Evolutionary conservation across 2,329 filamentous ascomycete species (phyloP), one percentile per base, ranked within the genome.

Genomic region (Colletotrichum acutatum): DNA sequence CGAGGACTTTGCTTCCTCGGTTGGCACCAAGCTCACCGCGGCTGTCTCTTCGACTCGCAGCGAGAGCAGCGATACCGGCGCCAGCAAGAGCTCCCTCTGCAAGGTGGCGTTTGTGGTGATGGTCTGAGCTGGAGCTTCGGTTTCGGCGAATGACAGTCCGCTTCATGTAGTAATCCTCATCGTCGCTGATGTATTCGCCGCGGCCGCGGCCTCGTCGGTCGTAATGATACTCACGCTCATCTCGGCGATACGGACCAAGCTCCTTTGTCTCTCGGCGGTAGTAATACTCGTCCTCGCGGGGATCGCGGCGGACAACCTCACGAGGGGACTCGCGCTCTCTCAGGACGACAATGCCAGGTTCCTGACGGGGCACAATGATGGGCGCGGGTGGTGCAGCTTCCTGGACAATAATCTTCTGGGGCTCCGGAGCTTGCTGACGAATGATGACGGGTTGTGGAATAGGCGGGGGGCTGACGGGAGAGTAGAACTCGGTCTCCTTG

Each of bases 1-100:
- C 88, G 19, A 90, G 77, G 37, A 91, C 88, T 77, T 91, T 91
- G 67, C 88, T 86, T 54, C 89, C 89, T 28, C 88, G 86, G 75
- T 89, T 82, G 24, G 88, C 85, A 0, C 82, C 82, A 4, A 87
- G 77, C 28, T 88, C 87, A 62, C 88, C 87, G 3, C 87, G 81
- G 67, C 84, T 84, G 63, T 86, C 85, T 60, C 88, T 86, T 24
- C 89, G 88, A 60, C 88, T 89, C 19, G 87, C 84, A 6, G 91
- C 80, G 3, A 92, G 80, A n/a, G 90, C 90, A 12, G 88, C 87
- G 8, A 90, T 80, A 61, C 90, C 90, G 22, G 90, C 90, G 19
- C 90, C 90, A 32, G 90, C 90, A 19, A 92, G 83, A 11, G 90
- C 90, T n/a, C 90, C 90, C 77, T 91, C 90, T 26, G 90, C 90